A percentile compares a stretch with the other conserved stretches of the same genome.
phyloP scores from a whole-genome alignment of 345 rosid species.

The Raphanus raphanistrum region DNA sequence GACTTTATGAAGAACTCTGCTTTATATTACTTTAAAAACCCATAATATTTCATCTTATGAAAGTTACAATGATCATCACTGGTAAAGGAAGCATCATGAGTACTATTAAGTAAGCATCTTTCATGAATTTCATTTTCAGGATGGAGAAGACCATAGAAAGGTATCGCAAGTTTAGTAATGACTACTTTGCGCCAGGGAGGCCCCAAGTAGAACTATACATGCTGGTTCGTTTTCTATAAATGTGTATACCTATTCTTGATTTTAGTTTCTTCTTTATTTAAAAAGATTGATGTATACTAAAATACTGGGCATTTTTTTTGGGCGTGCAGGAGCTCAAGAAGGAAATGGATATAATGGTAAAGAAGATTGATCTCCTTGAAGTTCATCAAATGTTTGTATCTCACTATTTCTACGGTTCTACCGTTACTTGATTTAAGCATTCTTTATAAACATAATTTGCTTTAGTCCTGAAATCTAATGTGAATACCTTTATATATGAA shows the following conservation, averaged over 20 bases:
- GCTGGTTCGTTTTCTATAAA: conserved; percentile 40
- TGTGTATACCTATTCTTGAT: background rate
- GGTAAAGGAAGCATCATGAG: background rate
- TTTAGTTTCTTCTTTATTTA: background rate
- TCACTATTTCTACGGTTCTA: background rate
- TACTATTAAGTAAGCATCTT: too few species aligned
- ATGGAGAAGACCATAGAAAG: conserved; percentile 54
- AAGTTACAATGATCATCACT: conserved; percentile 1
- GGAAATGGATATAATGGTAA: conserved; percentile 49
- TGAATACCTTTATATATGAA: conserved; percentile 24
- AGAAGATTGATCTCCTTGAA: conserved; percentile 57
- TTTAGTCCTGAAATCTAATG: background rate
- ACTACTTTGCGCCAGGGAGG: conserved; percentile 21
- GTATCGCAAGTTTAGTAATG: conserved; percentile 39
- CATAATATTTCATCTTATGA: background rate
- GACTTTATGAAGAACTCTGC: too few species aligned
- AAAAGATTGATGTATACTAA: background rate
- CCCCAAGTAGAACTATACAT: conserved; percentile 37
- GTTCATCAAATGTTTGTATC: conserved; percentile 46
- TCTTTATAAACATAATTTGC: background rate
- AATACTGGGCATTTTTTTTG: background rate
- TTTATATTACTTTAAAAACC: background rate
- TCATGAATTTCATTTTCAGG: conserved; percentile 39
- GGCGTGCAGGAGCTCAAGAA: conserved; percentile 47
- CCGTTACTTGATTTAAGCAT: background rate